Base-by-base conservation (phyloP, 768 basidiomycete genomes). In the Phylloporus rhodoxanthus region DNA sequence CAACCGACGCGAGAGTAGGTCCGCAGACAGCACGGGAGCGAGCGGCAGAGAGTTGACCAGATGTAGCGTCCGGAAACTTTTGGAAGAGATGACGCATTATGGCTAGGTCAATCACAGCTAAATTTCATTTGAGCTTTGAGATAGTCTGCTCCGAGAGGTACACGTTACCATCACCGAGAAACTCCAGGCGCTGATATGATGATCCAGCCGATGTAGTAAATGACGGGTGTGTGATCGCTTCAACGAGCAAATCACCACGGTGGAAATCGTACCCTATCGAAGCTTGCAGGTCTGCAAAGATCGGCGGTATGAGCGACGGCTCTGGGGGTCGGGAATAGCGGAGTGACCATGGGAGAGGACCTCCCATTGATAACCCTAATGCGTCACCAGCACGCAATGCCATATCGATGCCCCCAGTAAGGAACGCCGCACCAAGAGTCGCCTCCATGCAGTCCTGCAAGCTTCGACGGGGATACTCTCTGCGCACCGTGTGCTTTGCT, bases 361-460 rank as follows among this genome's bases (percentile, higher is more conserved):
- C 87, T 2, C 92, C 91, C 57, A 92, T 81, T 36, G 80, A 78
- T 32, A 95, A 64, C 0, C 82, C 82, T 19, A 95, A 68, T 1
- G 74, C 71, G 2, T 73, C 75, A 9, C 90, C 92, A 4, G 80
- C 68, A 7, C 68, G 74, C 47, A 95, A 68, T 2, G 86, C 80
- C 73, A 81, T 78, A 9, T 75, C 65, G 32, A 91, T 79, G 0
- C 90, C 87, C 4, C 89, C 91, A 2, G 79, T 73, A 14, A 82
- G 54, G 56, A 84, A 92, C 23, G 80, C 79, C 2, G 87, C 91
- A 10, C 90, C 92, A 4, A 94, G 69, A 5, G 81, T 74, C 0
- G 92, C 85, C 63, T 94, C 92, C 82, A 91, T 87, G 60, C 86
- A 91, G 60, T 94, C 91, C 60, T 90, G 87, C 54, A 94, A 66